These are phyloP conservation scores for Cardamine resedifolia DNA, from an alignment of 345 rosid genomes.

Conservation along the genomic window DNA sequence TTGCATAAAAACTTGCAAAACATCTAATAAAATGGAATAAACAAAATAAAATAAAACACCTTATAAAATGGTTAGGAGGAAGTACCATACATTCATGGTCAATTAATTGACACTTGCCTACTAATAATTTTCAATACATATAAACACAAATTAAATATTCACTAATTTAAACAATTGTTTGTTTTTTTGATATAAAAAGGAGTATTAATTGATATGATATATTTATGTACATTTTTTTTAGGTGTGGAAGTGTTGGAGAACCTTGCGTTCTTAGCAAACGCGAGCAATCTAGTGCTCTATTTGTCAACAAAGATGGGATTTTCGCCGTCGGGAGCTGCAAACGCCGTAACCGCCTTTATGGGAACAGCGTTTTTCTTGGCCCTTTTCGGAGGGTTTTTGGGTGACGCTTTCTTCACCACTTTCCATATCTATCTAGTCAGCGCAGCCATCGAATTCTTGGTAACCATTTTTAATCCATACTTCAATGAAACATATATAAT, in stretches of 20 bases:
- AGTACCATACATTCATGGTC: not conserved
- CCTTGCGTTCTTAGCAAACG: constrained; percentile 83
- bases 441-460: constrained; percentile 70
- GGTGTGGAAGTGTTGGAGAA: constrained; percentile 90
- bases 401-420: constrained; percentile 75
- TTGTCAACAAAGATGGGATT: constrained; percentile 68
- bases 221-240: constrained; percentile 18
- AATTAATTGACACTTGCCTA: not conserved
- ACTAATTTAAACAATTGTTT: no score
- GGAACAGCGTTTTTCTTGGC: constrained; percentile 89
- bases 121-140: not conserved
- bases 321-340: constrained; percentile 81
- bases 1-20: no score
- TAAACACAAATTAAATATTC: no score
- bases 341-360: constrained; percentile 83
- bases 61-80: no score
- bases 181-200: not conserved
- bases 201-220: not conserved
- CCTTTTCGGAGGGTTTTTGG: constrained; percentile 82
- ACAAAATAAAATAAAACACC: no score
- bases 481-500: not conserved
- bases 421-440: constrained; percentile 65
- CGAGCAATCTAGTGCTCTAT: constrained; percentile 90
- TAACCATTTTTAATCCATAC: constrained; percentile 31
- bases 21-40: no score